phyloP scores from a whole-genome alignment of 1,284 basidiomycete genomes.

The Bondarzewia mesenterica region DNA sequence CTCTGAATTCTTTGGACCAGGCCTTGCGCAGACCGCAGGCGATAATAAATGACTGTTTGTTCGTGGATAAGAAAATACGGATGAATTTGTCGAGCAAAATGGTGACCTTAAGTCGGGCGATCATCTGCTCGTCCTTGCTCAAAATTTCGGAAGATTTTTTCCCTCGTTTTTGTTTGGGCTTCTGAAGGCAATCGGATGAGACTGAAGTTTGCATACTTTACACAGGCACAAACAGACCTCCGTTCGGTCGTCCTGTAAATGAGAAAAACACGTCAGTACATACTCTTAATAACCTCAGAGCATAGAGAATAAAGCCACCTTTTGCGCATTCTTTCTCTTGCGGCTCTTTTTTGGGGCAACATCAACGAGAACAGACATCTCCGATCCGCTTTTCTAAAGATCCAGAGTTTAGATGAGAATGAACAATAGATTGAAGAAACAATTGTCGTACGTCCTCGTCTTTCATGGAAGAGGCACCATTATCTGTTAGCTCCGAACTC shows the following conservation, averaged over 20 bases:
- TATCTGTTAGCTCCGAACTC: too few species aligned
- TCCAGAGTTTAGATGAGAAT: background rate
- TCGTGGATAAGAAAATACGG: background rate
- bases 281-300: too few species aligned
- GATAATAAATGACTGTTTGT: conserved; percentile 49
- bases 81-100: background rate
- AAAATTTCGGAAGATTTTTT: conserved; percentile 19
- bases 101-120: conserved; percentile 28
- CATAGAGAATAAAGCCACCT: background rate
- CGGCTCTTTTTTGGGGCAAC: conserved; percentile 38
- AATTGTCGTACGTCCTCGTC: too few species aligned
- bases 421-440: too few species aligned
- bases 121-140: conserved; percentile 26
- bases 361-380: conserved; percentile 52
- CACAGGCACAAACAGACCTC: background rate
- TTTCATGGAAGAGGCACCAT: too few species aligned
- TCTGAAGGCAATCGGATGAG: background rate
- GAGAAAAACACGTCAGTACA: background rate
- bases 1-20: conserved; percentile 74
- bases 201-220: background rate
- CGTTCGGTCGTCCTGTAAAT: background rate
- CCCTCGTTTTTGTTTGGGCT: conserved; percentile 16
- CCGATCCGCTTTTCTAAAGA: conserved; percentile 46
- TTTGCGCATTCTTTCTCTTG: conserved; percentile 11
- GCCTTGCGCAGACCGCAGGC: conserved; percentile 78